Conservation (phyloP, 208 protist species). For the Trichomonas tenax region DNA sequence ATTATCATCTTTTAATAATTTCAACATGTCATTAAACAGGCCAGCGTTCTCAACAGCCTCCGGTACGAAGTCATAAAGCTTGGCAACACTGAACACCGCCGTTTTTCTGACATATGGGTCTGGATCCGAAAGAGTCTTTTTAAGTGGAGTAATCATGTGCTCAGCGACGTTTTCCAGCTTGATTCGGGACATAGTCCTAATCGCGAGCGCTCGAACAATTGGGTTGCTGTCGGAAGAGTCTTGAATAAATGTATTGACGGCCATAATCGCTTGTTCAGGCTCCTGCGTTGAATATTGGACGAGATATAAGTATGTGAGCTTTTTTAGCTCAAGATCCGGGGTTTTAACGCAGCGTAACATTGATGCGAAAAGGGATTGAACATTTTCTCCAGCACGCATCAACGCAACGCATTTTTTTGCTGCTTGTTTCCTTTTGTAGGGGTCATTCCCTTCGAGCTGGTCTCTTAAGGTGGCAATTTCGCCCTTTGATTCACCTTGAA, state of each 20-base stretch:
- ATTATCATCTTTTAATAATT: constrained; percentile 81
- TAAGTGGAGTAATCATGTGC: not conserved
- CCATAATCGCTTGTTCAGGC: constrained; percentile 13
- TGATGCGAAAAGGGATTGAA: not conserved
- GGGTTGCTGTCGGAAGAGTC: not conserved
- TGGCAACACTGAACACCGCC: constrained; percentile 81
- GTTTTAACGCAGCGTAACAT: constrained; percentile 4
- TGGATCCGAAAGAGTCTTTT: not conserved
- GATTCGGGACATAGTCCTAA: not conserved
- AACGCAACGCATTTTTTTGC: not conserved
- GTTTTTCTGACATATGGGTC: constrained; percentile 70
- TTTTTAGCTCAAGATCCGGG: not conserved
- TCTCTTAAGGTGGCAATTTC: not conserved
- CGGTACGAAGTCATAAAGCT: constrained; percentile 80
- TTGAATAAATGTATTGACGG: constrained; percentile 13
- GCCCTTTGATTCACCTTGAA: not conserved
- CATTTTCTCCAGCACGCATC: not conserved
- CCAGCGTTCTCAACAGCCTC: constrained; percentile 61
- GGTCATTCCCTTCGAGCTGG: not conserved
- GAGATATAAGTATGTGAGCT: not conserved
- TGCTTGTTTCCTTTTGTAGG: not conserved
- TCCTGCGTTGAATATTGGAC: not conserved
- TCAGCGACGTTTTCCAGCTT: not conserved
- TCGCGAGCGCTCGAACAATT: not conserved
- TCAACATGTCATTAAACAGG: constrained; percentile 52